phyloP scores from a whole-genome alignment of 169 alveolate species.

The Theileria equi region DNA sequence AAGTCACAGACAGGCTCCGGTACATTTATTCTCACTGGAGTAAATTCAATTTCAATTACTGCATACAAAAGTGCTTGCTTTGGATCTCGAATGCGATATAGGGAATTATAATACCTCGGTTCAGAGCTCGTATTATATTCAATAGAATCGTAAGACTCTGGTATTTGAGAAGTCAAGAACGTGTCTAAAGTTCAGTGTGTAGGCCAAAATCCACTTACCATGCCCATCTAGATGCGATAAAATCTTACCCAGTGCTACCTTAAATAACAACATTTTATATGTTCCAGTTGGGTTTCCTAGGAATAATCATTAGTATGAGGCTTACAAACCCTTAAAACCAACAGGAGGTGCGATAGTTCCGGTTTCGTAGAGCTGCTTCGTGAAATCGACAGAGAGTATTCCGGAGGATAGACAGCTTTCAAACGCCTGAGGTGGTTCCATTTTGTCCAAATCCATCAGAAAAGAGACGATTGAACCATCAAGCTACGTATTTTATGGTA shows the following conservation, averaged over 20 bases:
- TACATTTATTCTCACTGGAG: slow-evolving; percentile 76
- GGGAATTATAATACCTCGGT: slow-evolving; percentile 28
- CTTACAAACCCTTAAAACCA: slow-evolving; percentile 61
- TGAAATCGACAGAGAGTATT: slow-evolving; percentile 17
- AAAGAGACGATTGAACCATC: slow-evolving; percentile 64
- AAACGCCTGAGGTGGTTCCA: slow-evolving; percentile 69
- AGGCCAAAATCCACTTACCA: too few species aligned
- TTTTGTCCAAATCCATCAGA: slow-evolving; percentile 62
- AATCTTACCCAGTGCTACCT: slow-evolving; percentile 63
- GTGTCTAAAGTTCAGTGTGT: slow-evolving; percentile 13
- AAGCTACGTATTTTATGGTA: neutral
- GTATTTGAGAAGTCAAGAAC: slow-evolving; percentile 35
- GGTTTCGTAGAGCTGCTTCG: slow-evolving; percentile 57
- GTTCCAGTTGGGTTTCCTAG: slow-evolving; percentile 69
- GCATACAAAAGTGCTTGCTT: slow-evolving; percentile 73
- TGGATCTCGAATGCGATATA: slow-evolving; percentile 69
- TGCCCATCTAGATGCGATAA: slow-evolving; percentile 36
- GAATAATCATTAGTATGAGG: neutral
- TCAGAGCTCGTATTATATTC: slow-evolving; percentile 39
- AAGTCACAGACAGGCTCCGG: slow-evolving; percentile 81
- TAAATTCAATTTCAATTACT: slow-evolving; percentile 73
- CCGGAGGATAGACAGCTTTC: slow-evolving; percentile 38
- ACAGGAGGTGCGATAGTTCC: slow-evolving; percentile 69
- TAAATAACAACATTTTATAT: slow-evolving; percentile 61
- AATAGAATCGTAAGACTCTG: slow-evolving; percentile 37